Conservation (phyloP, 495 filamentous ascomycete species). For the Penicillium fimorum region DNA sequence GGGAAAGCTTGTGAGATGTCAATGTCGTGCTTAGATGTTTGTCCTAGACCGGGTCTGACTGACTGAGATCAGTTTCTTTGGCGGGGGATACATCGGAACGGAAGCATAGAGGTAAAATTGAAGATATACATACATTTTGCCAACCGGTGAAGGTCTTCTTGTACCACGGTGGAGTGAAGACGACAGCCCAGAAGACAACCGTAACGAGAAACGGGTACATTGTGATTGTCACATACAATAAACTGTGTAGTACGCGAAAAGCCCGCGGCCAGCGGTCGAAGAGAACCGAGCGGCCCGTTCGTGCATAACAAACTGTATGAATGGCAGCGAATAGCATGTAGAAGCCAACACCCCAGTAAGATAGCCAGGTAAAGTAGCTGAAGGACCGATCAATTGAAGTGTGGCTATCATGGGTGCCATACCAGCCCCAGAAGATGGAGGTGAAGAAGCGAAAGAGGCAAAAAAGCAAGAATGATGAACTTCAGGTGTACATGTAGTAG, state of each 20-base stretch:
- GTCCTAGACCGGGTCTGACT: no score
- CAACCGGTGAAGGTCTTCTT: slow-evolving; percentile 51
- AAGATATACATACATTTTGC: slow-evolving; percentile 55
- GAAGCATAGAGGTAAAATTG: not conserved
- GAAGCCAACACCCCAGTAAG: slow-evolving; percentile 78
- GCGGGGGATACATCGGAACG: not conserved
- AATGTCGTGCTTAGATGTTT: no score
- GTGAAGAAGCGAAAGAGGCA: slow-evolving; percentile 38
- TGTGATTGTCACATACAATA: slow-evolving; percentile 64
- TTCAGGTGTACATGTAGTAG: not conserved
- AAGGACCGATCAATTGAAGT: slow-evolving; percentile 51
- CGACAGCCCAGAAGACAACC: slow-evolving; percentile 53
- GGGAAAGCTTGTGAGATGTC: no score
- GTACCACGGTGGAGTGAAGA: slow-evolving; percentile 54
- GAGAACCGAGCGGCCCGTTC: slow-evolving; percentile 52
- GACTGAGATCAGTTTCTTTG: not conserved
- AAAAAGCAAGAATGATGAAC: not conserved
- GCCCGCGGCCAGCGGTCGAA: slow-evolving; percentile 59
- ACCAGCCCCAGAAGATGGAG: slow-evolving; percentile 65
- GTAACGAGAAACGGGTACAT: slow-evolving; percentile 67
- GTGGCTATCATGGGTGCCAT: slow-evolving; percentile 46
- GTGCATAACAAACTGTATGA: slow-evolving; percentile 67
- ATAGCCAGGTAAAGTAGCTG: slow-evolving; percentile 77
- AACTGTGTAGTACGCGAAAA: slow-evolving; percentile 62
- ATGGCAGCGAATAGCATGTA: slow-evolving; percentile 64